Evolutionary conservation across 345 rosid genomes (phyloP).

Genomic region (Murraya koenigii): DNA sequence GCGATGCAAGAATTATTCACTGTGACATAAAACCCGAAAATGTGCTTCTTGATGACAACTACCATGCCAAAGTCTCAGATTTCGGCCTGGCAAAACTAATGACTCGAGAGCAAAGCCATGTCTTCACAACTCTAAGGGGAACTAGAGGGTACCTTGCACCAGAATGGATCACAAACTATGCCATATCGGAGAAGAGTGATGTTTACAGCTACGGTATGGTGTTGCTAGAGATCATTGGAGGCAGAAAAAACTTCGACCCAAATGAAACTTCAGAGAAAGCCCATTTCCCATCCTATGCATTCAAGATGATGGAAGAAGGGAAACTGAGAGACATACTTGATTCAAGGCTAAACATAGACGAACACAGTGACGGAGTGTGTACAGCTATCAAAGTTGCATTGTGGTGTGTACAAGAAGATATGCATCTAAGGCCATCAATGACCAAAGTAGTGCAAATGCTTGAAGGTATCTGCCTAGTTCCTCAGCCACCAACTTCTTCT

Average conservation of each 20-base stretch:
- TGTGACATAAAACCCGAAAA: slow-evolving; percentile 96
- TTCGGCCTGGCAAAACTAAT: slow-evolving; percentile 90
- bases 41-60: slow-evolving; percentile 75
- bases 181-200: slow-evolving; percentile 91
- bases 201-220: slow-evolving; percentile 93
- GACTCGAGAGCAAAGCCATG: slow-evolving; percentile 91
- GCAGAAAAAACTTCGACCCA: slow-evolving; percentile 75
- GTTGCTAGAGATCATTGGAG: slow-evolving; percentile 78
- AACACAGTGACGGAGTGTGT: slow-evolving; percentile 44
- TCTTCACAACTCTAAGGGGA: slow-evolving; percentile 85
- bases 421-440: slow-evolving; percentile 79
- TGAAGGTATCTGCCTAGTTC: slow-evolving; percentile 68
- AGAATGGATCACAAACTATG: slow-evolving; percentile 92
- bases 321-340: slow-evolving; percentile 67
- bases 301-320: slow-evolving; percentile 92
- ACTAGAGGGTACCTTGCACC: slow-evolving; percentile 96
- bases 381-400: slow-evolving; percentile 70
- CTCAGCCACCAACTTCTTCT: slow-evolving; percentile 61
- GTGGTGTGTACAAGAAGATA: slow-evolving; percentile 96
- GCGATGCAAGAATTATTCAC: slow-evolving; percentile 76
- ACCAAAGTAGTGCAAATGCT: slow-evolving; percentile 91
- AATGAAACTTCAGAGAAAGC: slow-evolving; percentile 66
- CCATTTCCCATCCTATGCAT: slow-evolving; percentile 83
- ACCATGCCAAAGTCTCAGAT: slow-evolving; percentile 87
- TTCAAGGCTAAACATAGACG: slow-evolving; percentile 40